Conservation (phyloP, 345 rosid species). For the Aurinia saxatilis region DNA sequence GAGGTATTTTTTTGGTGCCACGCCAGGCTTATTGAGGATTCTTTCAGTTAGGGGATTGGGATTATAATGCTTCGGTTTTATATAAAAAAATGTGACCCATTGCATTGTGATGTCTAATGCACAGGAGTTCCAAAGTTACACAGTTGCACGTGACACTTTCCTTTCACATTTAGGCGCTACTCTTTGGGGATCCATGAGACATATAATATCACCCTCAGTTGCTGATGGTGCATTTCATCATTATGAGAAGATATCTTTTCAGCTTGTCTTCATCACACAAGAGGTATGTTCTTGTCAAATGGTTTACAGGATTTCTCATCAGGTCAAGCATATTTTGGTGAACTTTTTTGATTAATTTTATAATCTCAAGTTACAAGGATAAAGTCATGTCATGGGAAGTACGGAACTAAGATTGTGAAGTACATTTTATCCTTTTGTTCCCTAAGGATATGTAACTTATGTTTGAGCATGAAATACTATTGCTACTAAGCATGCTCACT, state of each 20-base stretch:
- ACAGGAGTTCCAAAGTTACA: constrained; percentile 85
- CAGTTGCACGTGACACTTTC: constrained; percentile 96
- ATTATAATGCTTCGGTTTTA: constrained; percentile 1
- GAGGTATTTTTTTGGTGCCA: constrained; percentile 47
- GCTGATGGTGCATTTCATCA: constrained; percentile 97
- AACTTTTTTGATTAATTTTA: neutral
- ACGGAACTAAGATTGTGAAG: neutral
- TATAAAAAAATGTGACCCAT: constrained; percentile 8
- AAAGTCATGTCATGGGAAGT: neutral
- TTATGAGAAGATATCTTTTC: constrained; percentile 91
- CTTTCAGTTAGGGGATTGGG: neutral
- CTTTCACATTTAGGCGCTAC: constrained; percentile 95
- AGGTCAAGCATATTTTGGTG: constrained; percentile 7
- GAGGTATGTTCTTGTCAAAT: constrained; percentile 52
- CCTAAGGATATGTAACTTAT: constrained; percentile 1
- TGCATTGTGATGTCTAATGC: constrained; percentile 16
- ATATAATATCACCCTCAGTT: constrained; percentile 82
- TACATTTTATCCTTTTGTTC: neutral
- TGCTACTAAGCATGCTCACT: neutral
- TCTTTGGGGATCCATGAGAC: constrained; percentile 95
- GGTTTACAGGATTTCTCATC: constrained; percentile 6
- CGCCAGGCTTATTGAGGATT: neutral
- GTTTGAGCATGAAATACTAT: constrained; percentile 1
- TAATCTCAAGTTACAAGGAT: neutral
- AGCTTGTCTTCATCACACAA: constrained; percentile 81